Base-by-base conservation (phyloP, 2,329 filamentous ascomycete species). In the Exophiala calicioides region DNA sequence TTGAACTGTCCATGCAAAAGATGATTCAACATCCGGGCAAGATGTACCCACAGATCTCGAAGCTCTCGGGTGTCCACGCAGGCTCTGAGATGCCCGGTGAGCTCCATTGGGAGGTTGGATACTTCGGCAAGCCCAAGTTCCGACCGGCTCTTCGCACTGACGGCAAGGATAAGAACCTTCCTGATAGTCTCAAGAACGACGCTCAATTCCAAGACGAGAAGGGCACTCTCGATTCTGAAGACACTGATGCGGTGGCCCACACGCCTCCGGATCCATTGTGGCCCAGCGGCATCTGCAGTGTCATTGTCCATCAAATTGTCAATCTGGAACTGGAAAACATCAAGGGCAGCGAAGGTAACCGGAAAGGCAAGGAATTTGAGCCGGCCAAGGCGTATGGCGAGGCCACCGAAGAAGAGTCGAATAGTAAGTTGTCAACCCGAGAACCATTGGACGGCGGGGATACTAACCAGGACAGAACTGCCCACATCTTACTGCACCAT, bases 401-500 rank as follows among this genome's bases (percentile, higher is more conserved):
- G 61, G 82, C 85, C 47, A 93, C 85, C 47, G 88, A 95, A 57
- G 91, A 97, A 67, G 78, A 88, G 60, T 80, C 86, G 57, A 84
- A 82, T 54, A 56, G 55, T 57, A 41, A 49, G 55, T 52, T n/a
- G 12, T 13, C 8, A 16, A 2, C 18, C 15, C 10, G 3, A 30
- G 8, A 3, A 19, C 27, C 10, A 18, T 13, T 9, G 13, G 9
- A 8, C 21, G n/a, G 3, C 12, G 20, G 8, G 5, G 24, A 3
- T 10, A 3, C 16, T 13, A 24, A 8, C 15, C 13, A 19, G 8
- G 3, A 36, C 33, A 57, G 78, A 84, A 38, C 73, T 97, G 21
- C 93, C 93, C 0, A 95, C 86, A 52, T 88, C 88, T 29, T 98
- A 98, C 70, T 96, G 90, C 71, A 96, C 90, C 1, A 90, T 98